Conservation (phyloP, 805 yeast genomes). For the Barnettozyma vustinii region DNA sequence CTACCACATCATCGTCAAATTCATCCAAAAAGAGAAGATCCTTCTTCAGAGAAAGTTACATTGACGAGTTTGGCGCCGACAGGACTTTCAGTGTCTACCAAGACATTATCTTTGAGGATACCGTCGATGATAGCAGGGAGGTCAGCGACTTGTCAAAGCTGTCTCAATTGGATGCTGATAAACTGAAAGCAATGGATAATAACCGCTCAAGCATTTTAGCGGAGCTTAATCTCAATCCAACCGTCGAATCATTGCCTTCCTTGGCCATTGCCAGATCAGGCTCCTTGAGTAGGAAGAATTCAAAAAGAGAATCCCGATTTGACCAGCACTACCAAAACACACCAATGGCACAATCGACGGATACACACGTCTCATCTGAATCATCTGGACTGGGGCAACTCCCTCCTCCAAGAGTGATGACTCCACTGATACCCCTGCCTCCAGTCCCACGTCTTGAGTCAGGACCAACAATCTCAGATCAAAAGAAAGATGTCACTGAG, state of each 20-base stretch:
- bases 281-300: slow-evolving; percentile 1
- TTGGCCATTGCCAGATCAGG: not conserved
- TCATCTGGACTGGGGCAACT: not conserved
- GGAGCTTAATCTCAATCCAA: slow-evolving; percentile 8
- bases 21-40: slow-evolving; percentile 16
- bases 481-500: too few relatives aligned
- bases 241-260: not conserved
- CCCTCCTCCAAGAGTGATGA: not conserved
- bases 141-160: slow-evolving; percentile 16
- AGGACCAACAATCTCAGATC: not conserved
- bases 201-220: slow-evolving; percentile 9
- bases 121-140: slow-evolving; percentile 17
- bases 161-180: slow-evolving; percentile 16
- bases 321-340: not conserved
- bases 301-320: slow-evolving; percentile 2
- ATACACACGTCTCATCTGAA: not conserved
- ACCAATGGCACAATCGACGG: not conserved
- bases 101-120: slow-evolving; percentile 21
- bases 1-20: slow-evolving; percentile 8
- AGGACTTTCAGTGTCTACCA: slow-evolving; percentile 21
- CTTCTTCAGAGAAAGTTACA: slow-evolving; percentile 21
- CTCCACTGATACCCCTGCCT: slow-evolving; percentile 2
- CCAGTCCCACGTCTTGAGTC: not conserved
- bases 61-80: slow-evolving; percentile 22
- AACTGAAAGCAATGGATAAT: not conserved